These are phyloP conservation scores for Chaetomium sp. DNA, from an alignment of 2,329 filamentous ascomycete species.

Conservation along the genomic window DNA sequence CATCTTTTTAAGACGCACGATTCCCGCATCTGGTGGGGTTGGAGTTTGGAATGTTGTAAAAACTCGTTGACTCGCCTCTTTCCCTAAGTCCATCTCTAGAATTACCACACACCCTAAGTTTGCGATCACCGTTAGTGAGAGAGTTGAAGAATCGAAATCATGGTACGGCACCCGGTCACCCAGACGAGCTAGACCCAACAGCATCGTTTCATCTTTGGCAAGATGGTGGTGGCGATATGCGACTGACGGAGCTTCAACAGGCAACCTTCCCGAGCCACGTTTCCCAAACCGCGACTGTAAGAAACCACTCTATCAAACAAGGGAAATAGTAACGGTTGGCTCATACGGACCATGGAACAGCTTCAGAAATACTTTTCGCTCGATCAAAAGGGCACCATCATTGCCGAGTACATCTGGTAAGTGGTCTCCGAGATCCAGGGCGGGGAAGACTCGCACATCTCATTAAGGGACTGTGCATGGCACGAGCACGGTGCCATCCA, in stretches of 20 bases:
- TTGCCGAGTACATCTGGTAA: slow-evolving; percentile 90
- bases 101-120: not conserved
- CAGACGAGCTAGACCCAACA: not conserved
- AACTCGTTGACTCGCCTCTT: not conserved
- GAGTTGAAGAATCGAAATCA: not conserved
- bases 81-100: not conserved
- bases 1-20: slow-evolving; percentile 5
- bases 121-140: not conserved
- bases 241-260: slow-evolving; percentile 12
- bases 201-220: not conserved
- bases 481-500: too few species aligned
- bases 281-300: slow-evolving; percentile 24
- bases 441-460: not conserved
- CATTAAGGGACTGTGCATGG: not conserved
- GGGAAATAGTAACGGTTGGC: not conserved
- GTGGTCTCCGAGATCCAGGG: not conserved
- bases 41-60: not conserved
- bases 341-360: slow-evolving; percentile 49
- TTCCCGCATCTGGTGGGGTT: not conserved
- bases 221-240: not conserved
- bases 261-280: slow-evolving; percentile 7
- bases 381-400: slow-evolving; percentile 83
- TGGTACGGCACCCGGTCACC: slow-evolving; percentile 10
- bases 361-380: slow-evolving; percentile 90
- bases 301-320: not conserved